phyloP scores from a whole-genome alignment of 805 yeast genomes.

The Lachancea lanzarotensis region DNA sequence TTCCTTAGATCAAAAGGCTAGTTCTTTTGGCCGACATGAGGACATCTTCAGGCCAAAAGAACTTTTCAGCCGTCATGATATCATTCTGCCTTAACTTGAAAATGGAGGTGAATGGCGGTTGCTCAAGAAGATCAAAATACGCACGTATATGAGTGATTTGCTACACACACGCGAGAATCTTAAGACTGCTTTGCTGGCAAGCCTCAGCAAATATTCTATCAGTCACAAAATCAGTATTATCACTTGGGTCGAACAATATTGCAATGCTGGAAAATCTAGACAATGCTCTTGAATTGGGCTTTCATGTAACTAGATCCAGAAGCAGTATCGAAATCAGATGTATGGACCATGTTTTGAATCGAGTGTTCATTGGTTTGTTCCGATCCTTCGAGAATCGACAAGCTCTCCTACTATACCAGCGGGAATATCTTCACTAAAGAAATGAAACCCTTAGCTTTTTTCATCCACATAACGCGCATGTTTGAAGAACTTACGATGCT shows the following conservation, averaged over 20 bases:
- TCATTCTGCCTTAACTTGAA: constrained; percentile 12
- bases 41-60: constrained; percentile 10
- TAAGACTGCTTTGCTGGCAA: constrained; percentile 2
- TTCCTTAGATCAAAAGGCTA: constrained; percentile 7
- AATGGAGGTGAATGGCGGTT: constrained; percentile 7
- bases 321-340: not conserved
- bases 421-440: constrained; percentile 9
- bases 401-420: constrained; percentile 5
- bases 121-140: constrained; percentile 8
- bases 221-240: constrained; percentile 5
- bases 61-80: constrained; percentile 10
- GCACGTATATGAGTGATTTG: constrained; percentile 10
- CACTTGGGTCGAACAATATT: not conserved
- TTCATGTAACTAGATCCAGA: not conserved
- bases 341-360: constrained; percentile 7
- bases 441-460: constrained; percentile 5
- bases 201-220: constrained; percentile 6
- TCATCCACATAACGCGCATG: constrained; percentile 10
- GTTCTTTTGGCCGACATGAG: constrained; percentile 3
- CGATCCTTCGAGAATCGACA: constrained; percentile 11
- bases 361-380: constrained; percentile 2
- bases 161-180: constrained; percentile 7
- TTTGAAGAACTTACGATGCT: constrained; percentile 12
- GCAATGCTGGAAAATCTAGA: constrained; percentile 3
- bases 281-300: constrained; percentile 5